A percentile compares a stretch with the other conserved stretches of the same genome.
These are phyloP conservation scores for Emmonsiellopsis sp. DNA, from an alignment of 2,329 filamentous ascomycete species.

Conservation along the genomic window DNA sequence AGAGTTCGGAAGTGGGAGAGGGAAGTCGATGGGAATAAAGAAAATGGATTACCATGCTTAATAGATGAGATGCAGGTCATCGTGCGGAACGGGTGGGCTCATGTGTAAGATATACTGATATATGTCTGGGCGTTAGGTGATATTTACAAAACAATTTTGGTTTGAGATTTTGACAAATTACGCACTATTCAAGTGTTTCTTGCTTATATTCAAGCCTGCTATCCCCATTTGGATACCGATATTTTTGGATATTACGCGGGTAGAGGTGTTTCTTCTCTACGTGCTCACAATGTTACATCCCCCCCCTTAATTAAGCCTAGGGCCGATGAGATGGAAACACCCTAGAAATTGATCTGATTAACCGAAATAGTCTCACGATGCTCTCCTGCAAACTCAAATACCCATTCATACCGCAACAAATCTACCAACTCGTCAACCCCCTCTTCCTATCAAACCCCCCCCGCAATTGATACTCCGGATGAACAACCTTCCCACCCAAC, in stretches of 20 bases:
- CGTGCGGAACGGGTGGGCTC: constrained; percentile 49
- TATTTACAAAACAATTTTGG: neutral
- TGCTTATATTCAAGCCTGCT: neutral
- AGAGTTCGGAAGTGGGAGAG: constrained; percentile 32
- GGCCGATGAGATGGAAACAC: no score
- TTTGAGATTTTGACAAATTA: neutral
- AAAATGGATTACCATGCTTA: constrained; percentile 45
- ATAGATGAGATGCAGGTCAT: constrained; percentile 56
- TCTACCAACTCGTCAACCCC: constrained; percentile 77
- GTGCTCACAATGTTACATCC: no score
- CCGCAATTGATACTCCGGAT: constrained; percentile 73
- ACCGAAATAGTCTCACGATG: neutral
- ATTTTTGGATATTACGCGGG: no score
- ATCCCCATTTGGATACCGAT: no score
- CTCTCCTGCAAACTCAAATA: no score
- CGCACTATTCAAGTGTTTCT: neutral
- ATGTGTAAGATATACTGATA: constrained; percentile 34
- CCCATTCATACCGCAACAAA: neutral
- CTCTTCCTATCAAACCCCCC: constrained; percentile 80
- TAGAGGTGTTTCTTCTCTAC: no score
- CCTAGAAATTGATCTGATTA: no score
- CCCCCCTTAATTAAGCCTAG: no score
- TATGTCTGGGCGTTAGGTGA: no score
- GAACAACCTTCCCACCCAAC: constrained; percentile 86
- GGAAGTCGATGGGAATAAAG: constrained; percentile 33